phyloP scores from a whole-genome alignment of 2,329 filamentous ascomycete species.

The Huntiella savannae region DNA sequence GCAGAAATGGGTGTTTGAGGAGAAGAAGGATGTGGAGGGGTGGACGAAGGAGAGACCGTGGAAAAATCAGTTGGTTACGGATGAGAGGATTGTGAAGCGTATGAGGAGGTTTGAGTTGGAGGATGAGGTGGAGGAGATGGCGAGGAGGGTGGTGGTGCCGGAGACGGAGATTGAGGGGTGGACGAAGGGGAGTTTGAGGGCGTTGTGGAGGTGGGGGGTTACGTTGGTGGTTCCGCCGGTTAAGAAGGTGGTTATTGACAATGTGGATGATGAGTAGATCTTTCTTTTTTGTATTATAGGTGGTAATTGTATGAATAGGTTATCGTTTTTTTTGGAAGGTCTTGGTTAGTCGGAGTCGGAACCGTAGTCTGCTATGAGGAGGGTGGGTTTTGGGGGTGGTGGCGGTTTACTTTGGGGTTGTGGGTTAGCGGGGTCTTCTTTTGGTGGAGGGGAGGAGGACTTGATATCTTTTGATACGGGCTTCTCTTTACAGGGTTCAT shows the following conservation, averaged over 20 bases:
- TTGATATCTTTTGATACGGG: not conserved
- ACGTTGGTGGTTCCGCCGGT: slow-evolving; percentile 22
- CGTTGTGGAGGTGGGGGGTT: slow-evolving; percentile 32
- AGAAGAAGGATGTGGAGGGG: slow-evolving; percentile 21
- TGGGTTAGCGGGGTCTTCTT: not conserved
- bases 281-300: not conserved
- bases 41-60: slow-evolving; percentile 47
- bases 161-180: slow-evolving; percentile 53
- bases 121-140: slow-evolving; percentile 50
- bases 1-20: slow-evolving; percentile 55
- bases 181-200: slow-evolving; percentile 40
- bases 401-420: no score
- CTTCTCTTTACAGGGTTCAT: not conserved
- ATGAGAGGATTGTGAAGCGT: slow-evolving; percentile 52
- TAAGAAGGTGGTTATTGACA: slow-evolving; percentile 22
- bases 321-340: not conserved
- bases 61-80: slow-evolving; percentile 54
- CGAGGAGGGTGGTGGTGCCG: slow-evolving; percentile 39
- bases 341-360: slow-evolving; percentile 20
- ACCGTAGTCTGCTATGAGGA: slow-evolving; percentile 34
- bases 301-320: slow-evolving; percentile 10
- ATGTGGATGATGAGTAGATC: slow-evolving; percentile 19
- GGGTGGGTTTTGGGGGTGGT: slow-evolving; percentile 9
- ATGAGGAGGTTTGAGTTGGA: slow-evolving; percentile 65
- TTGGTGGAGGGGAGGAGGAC: not conserved